Percentiles rank a stretch among this genome's conserved stretches.
Evolutionary conservation across 2,329 filamentous ascomycete genomes (phyloP).

Genomic region (Neoarthrinium moseri): DNA sequence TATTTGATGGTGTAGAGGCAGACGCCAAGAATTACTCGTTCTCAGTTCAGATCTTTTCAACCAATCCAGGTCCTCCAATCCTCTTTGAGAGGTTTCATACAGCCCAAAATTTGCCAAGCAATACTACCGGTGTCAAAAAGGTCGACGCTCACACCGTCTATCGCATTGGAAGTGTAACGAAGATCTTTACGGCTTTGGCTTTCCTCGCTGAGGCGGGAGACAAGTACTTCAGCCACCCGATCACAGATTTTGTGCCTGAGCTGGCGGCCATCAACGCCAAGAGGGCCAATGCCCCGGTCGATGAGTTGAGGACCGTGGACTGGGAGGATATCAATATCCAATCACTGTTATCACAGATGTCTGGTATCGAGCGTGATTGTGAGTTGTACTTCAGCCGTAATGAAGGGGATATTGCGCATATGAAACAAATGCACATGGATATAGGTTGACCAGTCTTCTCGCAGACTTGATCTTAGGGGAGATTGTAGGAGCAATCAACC

Average conservation of each 20-base stretch:
- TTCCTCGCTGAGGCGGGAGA: constrained; percentile 34
- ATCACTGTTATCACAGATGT: constrained; percentile 23
- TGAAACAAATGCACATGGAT: too few species aligned
- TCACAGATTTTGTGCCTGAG: constrained; percentile 38
- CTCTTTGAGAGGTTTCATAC: constrained; percentile 16
- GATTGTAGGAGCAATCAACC: constrained; percentile 16
- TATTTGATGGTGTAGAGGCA: not conserved
- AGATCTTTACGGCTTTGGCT: constrained; percentile 34
- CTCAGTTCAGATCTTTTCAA: constrained; percentile 8
- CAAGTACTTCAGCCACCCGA: constrained; percentile 32
- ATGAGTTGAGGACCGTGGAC: constrained; percentile 14
- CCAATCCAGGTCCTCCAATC: constrained; percentile 3
- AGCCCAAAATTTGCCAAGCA: constrained; percentile 25
- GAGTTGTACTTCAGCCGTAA: too few species aligned
- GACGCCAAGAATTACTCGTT: constrained; percentile 4
- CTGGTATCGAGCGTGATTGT: constrained; percentile 33
- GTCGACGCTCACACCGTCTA: constrained; percentile 23
- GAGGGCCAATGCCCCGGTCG: constrained; percentile 8
- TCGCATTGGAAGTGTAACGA: constrained; percentile 33
- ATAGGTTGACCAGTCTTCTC: too few species aligned
- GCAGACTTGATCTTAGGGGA: constrained; percentile 24
- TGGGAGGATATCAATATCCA: constrained; percentile 25
- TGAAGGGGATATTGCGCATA: too few species aligned
- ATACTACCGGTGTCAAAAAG: constrained; percentile 25
- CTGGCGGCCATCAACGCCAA: constrained; percentile 23